phyloP scores from a whole-genome alignment of 306 rosid species.

The Neltuma alba region DNA sequence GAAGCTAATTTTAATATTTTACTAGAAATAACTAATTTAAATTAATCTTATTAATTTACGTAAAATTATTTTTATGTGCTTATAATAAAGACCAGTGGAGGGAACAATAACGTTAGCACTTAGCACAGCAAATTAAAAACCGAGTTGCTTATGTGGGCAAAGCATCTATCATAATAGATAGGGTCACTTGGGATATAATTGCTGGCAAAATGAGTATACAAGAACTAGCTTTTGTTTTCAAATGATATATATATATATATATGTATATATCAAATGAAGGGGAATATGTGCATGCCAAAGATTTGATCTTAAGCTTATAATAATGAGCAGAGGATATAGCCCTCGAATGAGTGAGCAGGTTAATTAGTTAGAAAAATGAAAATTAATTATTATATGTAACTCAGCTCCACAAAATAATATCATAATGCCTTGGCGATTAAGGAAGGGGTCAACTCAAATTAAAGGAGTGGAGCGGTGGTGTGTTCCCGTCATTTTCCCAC shows the following conservation, averaged over 20 bases:
- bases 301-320: background rate
- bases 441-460: background rate
- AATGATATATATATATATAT: background rate
- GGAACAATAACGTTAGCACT: too few relatives aligned
- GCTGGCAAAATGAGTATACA: constrained; percentile 16
- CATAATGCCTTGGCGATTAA: constrained; percentile 13
- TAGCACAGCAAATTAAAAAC: too few relatives aligned
- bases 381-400: too few relatives aligned
- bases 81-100: too few relatives aligned
- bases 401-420: background rate
- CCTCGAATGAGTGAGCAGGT: constrained; percentile 15
- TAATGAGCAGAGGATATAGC: background rate
- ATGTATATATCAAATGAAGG: background rate
- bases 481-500: background rate
- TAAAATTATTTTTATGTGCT: too few relatives aligned
- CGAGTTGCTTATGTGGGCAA: background rate
- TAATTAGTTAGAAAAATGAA: background rate
- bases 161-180: background rate
- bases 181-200: background rate
- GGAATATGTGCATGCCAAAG: background rate
- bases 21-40: too few relatives aligned
- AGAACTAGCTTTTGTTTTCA: background rate
- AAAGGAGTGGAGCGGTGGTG: background rate
- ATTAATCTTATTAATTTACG: too few relatives aligned
- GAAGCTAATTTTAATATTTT: too few relatives aligned